Evolutionary conservation across 495 filamentous ascomycete genomes (phyloP).

Genomic region (Talaromyces liani): DNA sequence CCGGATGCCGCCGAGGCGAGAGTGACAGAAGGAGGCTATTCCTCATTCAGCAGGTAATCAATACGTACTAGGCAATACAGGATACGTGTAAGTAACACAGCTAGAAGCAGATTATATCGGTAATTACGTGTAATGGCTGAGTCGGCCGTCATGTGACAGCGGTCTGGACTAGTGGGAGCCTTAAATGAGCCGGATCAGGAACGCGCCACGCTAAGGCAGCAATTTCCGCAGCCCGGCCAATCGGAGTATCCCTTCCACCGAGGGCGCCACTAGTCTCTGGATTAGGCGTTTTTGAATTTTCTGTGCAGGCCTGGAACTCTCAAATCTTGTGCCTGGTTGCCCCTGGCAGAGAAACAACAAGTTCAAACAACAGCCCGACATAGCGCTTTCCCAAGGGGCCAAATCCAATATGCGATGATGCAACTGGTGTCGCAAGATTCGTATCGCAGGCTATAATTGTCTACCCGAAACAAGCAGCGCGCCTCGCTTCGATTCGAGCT

Average conservation of each 20-base stretch:
- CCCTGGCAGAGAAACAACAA: background rate
- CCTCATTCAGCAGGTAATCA: background rate
- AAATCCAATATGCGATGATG: background rate
- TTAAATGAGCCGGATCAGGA: conserved; percentile 1
- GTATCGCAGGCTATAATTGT: background rate
- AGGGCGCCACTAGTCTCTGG: background rate
- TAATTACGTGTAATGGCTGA: background rate
- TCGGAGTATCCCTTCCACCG: background rate
- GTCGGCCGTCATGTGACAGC: background rate
- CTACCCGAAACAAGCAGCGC: background rate
- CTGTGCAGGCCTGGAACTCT: background rate
- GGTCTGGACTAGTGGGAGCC: background rate
- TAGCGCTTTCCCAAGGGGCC: background rate
- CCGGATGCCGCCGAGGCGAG: background rate
- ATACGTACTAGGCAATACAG: background rate
- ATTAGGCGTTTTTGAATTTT: background rate
- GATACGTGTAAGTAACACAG: background rate
- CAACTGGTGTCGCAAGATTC: background rate
- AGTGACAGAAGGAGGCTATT: background rate
- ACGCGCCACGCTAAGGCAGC: conserved; percentile 5
- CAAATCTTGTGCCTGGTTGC: background rate
- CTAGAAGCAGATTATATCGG: background rate
- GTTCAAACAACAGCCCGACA: no score
- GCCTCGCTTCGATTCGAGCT: background rate
- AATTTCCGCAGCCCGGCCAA: conserved; percentile 3